Evolutionary conservation across 352 stramenopile species (phyloP), one percentile per base, ranked within the genome.

Genomic region (Albugo candida): DNA sequence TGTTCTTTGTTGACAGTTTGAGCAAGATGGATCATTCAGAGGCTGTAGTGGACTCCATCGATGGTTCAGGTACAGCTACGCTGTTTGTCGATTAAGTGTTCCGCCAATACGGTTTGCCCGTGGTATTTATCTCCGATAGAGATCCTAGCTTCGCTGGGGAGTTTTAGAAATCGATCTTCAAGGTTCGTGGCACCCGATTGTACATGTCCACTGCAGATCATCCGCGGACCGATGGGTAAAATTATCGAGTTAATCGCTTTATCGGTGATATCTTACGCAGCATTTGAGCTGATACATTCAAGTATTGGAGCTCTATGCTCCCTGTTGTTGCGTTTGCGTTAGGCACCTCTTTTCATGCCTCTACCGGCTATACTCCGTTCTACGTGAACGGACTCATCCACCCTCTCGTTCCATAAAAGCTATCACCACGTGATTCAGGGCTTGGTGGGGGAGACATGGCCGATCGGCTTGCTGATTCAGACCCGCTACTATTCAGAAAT

Each of bases 11-110:
- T 4, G 49, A 65, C 11, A 45, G 47, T 5, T 50, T 64, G 35
- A 66, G 51, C 19, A 67, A 63, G 48, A 64, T 58, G 51, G 11
- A 54, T 0, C 50, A 66, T 27, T 46, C 61, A 20, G 41, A 45
- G 19, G 14, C 55, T 0, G 58, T 61, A 0, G 0, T n/a, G 0
- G 6, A 18, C 0, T 41, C 43, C 1, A 51, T 64, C 44, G 56
- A 52, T 0, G 63, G 50, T 10, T 45, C 54, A 2, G 43, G 48
- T 14, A 52, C 31, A 14, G 53, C 54, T 0, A 12, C 10, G 31
- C n/a, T 66, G n/a, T 68, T 64, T 31, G 1, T 71, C 0, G 57
- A 66, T 20, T n/a, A 14, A 16, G 54, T 60, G 0, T 63, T 64
- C 8, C 24, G 24, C 8, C 8, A 31, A 31, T 10, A 31, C 24